Base-by-base conservation (phyloP, 106 monocot species). In the Triglochin maritima region DNA sequence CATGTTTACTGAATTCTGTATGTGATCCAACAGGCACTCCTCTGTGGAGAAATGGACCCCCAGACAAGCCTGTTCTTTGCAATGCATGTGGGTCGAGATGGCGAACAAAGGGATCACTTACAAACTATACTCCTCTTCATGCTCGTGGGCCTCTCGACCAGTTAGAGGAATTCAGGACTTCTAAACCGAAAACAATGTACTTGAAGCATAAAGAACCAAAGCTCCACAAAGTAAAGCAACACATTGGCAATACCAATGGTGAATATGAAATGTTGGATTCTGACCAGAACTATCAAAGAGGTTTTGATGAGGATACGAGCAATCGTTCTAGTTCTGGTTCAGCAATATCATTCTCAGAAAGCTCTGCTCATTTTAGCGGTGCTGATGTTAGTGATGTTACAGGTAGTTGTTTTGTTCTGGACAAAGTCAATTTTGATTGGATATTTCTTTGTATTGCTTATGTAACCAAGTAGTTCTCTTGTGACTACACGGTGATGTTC, bases 21-120 rank as follows among this genome's bases (percentile, higher is more conserved):
- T 41, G 42, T 66, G 8, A 63, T 42, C 53, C 29, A 73, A 79
- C 92, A 99, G 98, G 82, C 80, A 99, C 98, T 75, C 98, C 98
- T 67, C 86, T 99, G 52, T 99, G 98, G 98, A 70, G 98, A 62
- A 99, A 99, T 82, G 98, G 98, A 44, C 98, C 98, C 7, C 92
- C 92, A 11, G 98, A 99, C 49, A 99, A 99, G 80, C 98, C 98
- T 53, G 82, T 99, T 64, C 71, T 99, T 48, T 99, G 98, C 72
- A 99, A 99, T 85, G 98, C 98, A 62, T 99, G 98, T 69, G 98
- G 98, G 66, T 92, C 98, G 14, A 89, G 98, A 70, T 99, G 98
- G 98, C 78, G 98, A 67, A 99, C 98, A 50, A 99, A 99, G 79
- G 98, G 98, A 71, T 80, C 92, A 63, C 75, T 99, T 72, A 65